Conservation (phyloP, 148 eudicot genomes). For the Talinum fruticosum region DNA sequence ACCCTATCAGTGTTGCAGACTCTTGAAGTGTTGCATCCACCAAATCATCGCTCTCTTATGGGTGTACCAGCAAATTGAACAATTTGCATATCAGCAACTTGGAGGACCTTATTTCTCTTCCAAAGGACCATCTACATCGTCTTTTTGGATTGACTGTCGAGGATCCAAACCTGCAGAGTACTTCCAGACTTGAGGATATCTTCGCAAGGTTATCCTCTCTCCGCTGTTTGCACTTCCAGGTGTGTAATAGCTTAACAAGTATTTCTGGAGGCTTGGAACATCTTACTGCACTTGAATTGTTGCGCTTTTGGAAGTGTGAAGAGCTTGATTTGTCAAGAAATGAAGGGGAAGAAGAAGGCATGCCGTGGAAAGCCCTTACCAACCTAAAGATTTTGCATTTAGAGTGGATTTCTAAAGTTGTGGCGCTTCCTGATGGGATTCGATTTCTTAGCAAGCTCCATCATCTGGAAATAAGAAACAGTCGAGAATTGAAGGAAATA, state of each 20-base stretch:
- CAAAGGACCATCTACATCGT: conserved; percentile 5
- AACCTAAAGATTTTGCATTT: conserved; percentile 14
- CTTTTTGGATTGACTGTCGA: not conserved
- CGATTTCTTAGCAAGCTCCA: conserved; percentile 16
- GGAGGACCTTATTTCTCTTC: conserved; percentile 16
- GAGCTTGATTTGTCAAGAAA: conserved; percentile 17
- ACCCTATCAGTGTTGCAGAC: conserved; percentile 11
- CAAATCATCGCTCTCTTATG: not conserved
- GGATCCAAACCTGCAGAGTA: not conserved
- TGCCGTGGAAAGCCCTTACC: conserved; percentile 25
- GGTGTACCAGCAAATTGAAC: not conserved
- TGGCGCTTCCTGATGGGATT: conserved; percentile 19
- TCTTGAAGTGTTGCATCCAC: not conserved
- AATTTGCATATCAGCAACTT: conserved; percentile 2
- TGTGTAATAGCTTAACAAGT: not conserved
- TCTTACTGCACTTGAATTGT: conserved; percentile 14
- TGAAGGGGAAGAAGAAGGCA: not conserved
- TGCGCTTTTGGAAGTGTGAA: not conserved
- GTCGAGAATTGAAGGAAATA: not conserved
- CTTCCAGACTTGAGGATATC: not conserved
- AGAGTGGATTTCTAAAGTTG: not conserved
- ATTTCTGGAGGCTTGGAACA: conserved; percentile 13
- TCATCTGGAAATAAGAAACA: not conserved
- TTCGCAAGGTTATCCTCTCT: conserved; percentile 9
- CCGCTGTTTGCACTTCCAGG: not conserved